Evolutionary conservation across 495 filamentous ascomycete genomes (phyloP).

Genomic region (Cercophora newfieldiana): DNA sequence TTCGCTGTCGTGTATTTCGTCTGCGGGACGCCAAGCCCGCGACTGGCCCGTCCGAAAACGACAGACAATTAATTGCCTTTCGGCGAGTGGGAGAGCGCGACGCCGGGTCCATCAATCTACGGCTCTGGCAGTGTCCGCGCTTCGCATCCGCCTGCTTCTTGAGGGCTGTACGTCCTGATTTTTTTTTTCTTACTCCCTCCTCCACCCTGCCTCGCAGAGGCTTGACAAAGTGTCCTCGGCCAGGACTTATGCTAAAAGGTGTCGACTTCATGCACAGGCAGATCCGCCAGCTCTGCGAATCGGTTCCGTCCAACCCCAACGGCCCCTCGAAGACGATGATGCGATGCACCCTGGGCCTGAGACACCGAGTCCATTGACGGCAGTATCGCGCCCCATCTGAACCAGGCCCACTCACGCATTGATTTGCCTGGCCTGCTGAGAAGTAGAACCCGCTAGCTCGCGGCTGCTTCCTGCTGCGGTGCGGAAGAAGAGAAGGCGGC

Average conservation of each 20-base stretch:
- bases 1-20: conserved; percentile 5
- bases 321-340: conserved; percentile 36
- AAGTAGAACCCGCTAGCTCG: conserved; percentile 25
- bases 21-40: conserved; percentile 3
- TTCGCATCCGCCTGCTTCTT: background rate
- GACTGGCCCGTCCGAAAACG: background rate
- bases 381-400: conserved; percentile 25
- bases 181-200: background rate
- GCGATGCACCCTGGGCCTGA: conserved; percentile 42
- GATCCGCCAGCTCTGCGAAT: conserved; percentile 24
- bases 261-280: conserved; percentile 33
- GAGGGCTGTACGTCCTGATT: background rate
- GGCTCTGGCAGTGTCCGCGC: background rate
- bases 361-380: conserved; percentile 42
- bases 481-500: conserved; percentile 23
- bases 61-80: background rate
- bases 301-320: conserved; percentile 19
- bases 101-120: background rate
- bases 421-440: conserved; percentile 28
- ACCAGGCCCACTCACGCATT: conserved; percentile 30
- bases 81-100: background rate
- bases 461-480: conserved; percentile 16
- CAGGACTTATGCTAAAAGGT: conserved; percentile 35
- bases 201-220: conserved; percentile 14
- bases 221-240: conserved; percentile 17